phyloP scores from a whole-genome alignment of 2,329 filamentous ascomycete genomes.

The Chaetoscypha palmicola region DNA sequence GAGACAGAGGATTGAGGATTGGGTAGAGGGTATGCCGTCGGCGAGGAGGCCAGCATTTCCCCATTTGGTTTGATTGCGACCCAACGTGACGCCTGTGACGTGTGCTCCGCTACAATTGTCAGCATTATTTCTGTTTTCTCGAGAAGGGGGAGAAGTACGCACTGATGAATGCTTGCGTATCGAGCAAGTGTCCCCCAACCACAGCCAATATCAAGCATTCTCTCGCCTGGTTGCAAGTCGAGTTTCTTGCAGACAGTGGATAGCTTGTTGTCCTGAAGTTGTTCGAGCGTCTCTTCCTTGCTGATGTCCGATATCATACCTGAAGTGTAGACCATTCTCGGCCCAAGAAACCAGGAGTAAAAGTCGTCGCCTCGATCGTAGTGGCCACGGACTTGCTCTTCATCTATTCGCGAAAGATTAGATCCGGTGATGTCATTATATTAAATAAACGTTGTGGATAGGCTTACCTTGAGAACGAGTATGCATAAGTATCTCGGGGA shows the following conservation, averaged over 20 bases:
- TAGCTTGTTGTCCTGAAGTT: slow-evolving; percentile 97
- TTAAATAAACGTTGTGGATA: not conserved
- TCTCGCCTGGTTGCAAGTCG: slow-evolving; percentile 70
- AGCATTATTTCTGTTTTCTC: too few relatives aligned
- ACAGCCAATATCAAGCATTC: slow-evolving; percentile 88
- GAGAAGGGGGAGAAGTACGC: too few relatives aligned
- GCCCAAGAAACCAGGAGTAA: slow-evolving; percentile 96
- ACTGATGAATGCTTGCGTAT: slow-evolving; percentile 90
- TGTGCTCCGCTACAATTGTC: too few relatives aligned
- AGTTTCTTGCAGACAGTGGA: slow-evolving; percentile 96
- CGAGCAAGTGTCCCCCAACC: slow-evolving; percentile 96
- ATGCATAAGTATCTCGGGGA: slow-evolving; percentile 88
- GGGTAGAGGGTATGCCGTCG: slow-evolving; percentile 71
- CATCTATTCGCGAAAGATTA: slow-evolving; percentile 54
- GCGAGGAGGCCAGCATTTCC: slow-evolving; percentile 84
- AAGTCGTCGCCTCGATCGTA: slow-evolving; percentile 98
- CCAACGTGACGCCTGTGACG: slow-evolving; percentile 83
- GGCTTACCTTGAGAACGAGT: slow-evolving; percentile 72
- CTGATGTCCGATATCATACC: slow-evolving; percentile 85
- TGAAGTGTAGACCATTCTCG: slow-evolving; percentile 97
- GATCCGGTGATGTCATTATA: slow-evolving; percentile 24
- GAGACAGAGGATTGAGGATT: slow-evolving; percentile 89
- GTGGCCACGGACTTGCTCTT: slow-evolving; percentile 95
- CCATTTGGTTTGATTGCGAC: slow-evolving; percentile 94
- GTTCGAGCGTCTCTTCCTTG: slow-evolving; percentile 82